Evolutionary conservation across 2,329 filamentous ascomycete species (phyloP).

Genomic region (Hirsutella minnesotensis): DNA sequence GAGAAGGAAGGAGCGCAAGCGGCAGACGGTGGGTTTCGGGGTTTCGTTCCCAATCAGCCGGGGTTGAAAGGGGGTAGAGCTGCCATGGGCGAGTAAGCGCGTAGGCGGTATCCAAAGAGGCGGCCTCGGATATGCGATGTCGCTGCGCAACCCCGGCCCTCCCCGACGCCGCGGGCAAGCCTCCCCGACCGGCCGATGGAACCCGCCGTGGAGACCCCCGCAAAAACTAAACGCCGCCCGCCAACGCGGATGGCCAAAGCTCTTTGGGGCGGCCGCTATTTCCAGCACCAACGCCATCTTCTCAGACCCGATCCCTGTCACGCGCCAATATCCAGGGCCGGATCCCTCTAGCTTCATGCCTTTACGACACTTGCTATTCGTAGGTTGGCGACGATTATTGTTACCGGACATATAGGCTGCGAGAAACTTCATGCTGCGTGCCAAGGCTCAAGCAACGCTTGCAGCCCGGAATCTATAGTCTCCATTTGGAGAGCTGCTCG

Average conservation of each 20-base stretch:
- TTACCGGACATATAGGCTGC: too few relatives aligned
- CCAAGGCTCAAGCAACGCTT: too few relatives aligned
- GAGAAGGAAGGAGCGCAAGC: neutral
- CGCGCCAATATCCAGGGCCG: neutral
- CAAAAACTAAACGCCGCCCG: neutral
- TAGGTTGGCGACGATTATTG: too few relatives aligned
- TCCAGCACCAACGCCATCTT: too few relatives aligned
- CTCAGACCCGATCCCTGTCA: neutral
- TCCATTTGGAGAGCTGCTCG: too few relatives aligned
- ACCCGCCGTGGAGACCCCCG: slow-evolving; percentile 1
- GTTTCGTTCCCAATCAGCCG: neutral
- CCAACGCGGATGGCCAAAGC: neutral
- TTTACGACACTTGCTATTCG: too few relatives aligned
- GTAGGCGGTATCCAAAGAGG: neutral
- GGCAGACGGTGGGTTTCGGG: too few relatives aligned
- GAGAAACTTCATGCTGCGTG: too few relatives aligned
- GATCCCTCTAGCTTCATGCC: too few relatives aligned
- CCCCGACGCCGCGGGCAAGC: slow-evolving; percentile 1
- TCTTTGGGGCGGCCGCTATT: too few relatives aligned
- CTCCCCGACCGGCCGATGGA: slow-evolving; percentile 3
- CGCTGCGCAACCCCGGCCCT: slow-evolving; percentile 3
- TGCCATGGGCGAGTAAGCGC: neutral
- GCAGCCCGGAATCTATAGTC: too few relatives aligned
- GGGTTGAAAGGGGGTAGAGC: neutral
- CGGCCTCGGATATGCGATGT: slow-evolving; percentile 7